Evolutionary conservation across 768 basidiomycete genomes (phyloP), one percentile per base, ranked within the genome.

Genomic region (Polyporus arcularius): DNA sequence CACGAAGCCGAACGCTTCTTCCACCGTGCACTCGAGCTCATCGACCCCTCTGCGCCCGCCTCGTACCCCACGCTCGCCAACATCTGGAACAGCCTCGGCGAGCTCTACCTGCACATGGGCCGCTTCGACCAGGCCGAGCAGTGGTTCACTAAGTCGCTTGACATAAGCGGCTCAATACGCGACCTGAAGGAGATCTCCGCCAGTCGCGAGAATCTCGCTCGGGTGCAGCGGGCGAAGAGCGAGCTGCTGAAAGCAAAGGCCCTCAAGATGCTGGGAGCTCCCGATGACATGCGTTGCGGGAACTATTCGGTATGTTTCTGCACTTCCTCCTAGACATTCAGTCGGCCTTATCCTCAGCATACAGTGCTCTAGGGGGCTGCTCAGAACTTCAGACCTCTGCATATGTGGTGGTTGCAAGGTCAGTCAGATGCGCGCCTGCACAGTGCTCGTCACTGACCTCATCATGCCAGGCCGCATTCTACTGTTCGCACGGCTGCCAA

Each of bases 91-190:
- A 70, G 68, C 32, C 68, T 79, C 1, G 78, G 73, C 31, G 76
- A 78, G 52, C 50, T 74, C 1, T 76, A 77, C 57, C 66, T 75
- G 16, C 67, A 71, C 47, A 71, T 75, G 68, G 72, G 70, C 32
- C 71, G 70, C 43, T 63, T 77, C 12, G 73, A 73, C 57, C 76
- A 78, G 4, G 78, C 79, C 1, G 77, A 79, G 64, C 67, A 66
- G 4, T 71, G 76, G 57, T 65, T 79, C 10, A 63, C 61, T 35
- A 70, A 74, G 58, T 76, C 75, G 15, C 55, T 75, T n/a, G 61
- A 68, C 14, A 55, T 69, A 28, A 72, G 73, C 42, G 76, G 77
- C 60, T 70, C 70, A 4, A 54, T 46, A 15, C 61, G 61, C 16
- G 61, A 62, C 40, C 57, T 62, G 53, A 57, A 53, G 26, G 61